Conservation (phyloP, 495 filamentous ascomycete genomes). For the Podospora pseudopauciseta region DNA sequence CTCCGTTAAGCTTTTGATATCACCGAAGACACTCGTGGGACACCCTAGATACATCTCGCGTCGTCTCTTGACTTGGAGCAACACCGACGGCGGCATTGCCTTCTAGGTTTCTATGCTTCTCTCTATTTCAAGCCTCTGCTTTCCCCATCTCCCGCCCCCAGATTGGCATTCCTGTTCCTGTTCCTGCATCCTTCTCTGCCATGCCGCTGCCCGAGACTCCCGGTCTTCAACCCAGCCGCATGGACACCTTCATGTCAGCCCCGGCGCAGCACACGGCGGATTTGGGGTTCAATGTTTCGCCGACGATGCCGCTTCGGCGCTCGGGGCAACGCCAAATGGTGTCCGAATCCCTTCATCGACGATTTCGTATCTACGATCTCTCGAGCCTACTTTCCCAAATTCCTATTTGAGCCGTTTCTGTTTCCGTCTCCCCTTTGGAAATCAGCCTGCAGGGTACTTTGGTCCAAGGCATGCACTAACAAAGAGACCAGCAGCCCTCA, state of each 20-base stretch:
- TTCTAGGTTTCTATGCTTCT: too few relatives aligned
- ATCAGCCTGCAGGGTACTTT: slow-evolving; percentile 9
- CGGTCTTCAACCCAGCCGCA: background rate
- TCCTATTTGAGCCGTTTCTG: background rate
- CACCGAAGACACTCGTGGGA: background rate
- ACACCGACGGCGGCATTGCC: background rate
- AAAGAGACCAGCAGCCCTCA: slow-evolving; percentile 23
- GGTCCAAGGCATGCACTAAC: slow-evolving; percentile 15
- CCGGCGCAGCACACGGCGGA: background rate
- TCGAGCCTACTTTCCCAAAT: background rate
- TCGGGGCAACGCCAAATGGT: slow-evolving; percentile 19
- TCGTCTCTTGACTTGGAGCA: background rate
- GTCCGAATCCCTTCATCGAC: slow-evolving; percentile 10
- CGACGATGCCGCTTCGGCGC: slow-evolving; percentile 15
- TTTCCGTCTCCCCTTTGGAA: background rate
- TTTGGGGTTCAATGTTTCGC: slow-evolving; percentile 1
- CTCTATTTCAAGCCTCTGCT: background rate
- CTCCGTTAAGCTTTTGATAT: slow-evolving; percentile 19
- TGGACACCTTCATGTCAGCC: background rate
- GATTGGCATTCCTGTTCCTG: slow-evolving; percentile 1
- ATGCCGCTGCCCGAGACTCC: background rate
- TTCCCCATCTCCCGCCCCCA: too few relatives aligned
- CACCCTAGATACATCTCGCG: background rate
- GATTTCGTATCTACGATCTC: background rate
- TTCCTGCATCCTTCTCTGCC: slow-evolving; percentile 5